Evolutionary conservation across 176 grass and related monocot species (phyloP).

Genomic region (Triticum aestivum): IWGSC_CS_RefSeq_v2.1 NC_057801.1:620466588-620467087

Average conservation of each 20-base stretch:
- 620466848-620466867: conserved; percentile 33
- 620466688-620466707: neutral
- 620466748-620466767: neutral
- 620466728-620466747: neutral
- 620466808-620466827: neutral
- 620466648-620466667: neutral
- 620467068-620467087: conserved; percentile 53
- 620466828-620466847: neutral
- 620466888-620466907: neutral
- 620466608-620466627: neutral
- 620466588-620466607: neutral
- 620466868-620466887: conserved; percentile 19
- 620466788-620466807: neutral
- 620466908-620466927: conserved; percentile 28
- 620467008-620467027: conserved; percentile 70
- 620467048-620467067: conserved; percentile 46
- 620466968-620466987: neutral
- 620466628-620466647: conserved; percentile 36
- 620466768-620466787: conserved; percentile 5
- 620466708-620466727: neutral
- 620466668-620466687: conserved; percentile 13
- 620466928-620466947: conserved; percentile 70
- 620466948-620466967: conserved; percentile 32
- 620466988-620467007: conserved; percentile 59
- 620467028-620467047: conserved; percentile 98